phyloP scores from a whole-genome alignment of 495 filamentous ascomycete species.

The Talaromyces liani region DNA sequence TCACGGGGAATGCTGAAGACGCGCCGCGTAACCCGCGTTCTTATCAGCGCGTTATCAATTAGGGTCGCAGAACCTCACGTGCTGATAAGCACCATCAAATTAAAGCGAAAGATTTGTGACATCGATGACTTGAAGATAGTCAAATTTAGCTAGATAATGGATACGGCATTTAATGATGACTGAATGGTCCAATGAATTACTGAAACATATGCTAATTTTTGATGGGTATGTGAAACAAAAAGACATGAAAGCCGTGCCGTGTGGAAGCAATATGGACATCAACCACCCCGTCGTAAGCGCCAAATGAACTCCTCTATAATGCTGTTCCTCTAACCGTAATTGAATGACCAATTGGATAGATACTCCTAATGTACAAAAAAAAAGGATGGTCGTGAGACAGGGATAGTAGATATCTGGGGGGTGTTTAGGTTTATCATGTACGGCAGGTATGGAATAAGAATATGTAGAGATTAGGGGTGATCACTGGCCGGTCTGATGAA shows the following conservation, averaged over 20 bases:
- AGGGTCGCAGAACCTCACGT: not conserved
- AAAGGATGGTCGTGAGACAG: not conserved
- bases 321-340: not conserved
- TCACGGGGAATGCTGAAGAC: not conserved
- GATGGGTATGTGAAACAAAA: not conserved
- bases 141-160: not conserved
- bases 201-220: not conserved
- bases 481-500: not conserved
- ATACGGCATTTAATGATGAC: not conserved
- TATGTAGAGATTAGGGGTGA: not conserved
- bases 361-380: not conserved
- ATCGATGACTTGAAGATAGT: not conserved
- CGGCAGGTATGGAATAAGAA: not conserved
- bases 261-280: not conserved
- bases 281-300: not conserved
- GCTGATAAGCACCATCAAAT: not conserved
- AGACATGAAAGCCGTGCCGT: not conserved
- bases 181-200: not conserved
- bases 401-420: not conserved
- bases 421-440: not conserved
- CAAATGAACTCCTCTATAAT: not conserved
- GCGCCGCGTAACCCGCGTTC: conserved; percentile 4
- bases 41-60: not conserved
- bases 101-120: not conserved
- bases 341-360: not conserved